phyloP scores from a whole-genome alignment of 805 yeast genomes.

The Kazachstania africana region DNA sequence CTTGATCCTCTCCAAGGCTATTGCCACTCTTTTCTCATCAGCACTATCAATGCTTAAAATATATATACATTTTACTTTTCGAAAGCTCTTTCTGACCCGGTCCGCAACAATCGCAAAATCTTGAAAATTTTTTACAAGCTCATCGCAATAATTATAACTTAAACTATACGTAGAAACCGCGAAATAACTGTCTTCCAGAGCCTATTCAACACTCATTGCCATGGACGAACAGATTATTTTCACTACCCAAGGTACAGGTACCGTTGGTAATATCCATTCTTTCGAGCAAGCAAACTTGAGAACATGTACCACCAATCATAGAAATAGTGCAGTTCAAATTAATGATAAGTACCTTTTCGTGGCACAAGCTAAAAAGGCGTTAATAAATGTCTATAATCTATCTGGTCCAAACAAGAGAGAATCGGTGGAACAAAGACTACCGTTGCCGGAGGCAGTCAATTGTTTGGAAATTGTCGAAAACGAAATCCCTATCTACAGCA shows the following conservation, averaged over 20 bases:
- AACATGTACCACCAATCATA: conserved; percentile 33
- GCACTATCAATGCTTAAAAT: no score
- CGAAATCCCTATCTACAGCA: conserved; percentile 8
- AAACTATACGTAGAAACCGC: no score
- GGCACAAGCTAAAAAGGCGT: conserved; percentile 60
- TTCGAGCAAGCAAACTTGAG: conserved; percentile 22
- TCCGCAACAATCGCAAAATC: no score
- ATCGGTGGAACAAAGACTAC: conserved; percentile 65
- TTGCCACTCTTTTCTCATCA: no score
- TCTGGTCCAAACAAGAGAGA: conserved; percentile 26
- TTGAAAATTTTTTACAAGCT: no score
- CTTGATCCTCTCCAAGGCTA: no score
- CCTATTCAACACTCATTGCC: no score
- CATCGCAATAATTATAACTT: no score
- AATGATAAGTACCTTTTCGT: conserved; percentile 50
- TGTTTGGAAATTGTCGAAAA: conserved; percentile 30
- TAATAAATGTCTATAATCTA: conserved; percentile 60
- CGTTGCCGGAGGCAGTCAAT: conserved; percentile 68
- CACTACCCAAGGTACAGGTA: conserved; percentile 20
- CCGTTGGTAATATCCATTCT: conserved; percentile 20
- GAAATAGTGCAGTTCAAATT: conserved; percentile 40
- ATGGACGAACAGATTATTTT: conserved; percentile 22
- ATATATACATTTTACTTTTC: no score
- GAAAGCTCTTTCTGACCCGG: no score
- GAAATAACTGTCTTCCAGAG: no score